Conservation (phyloP, 2,329 filamentous ascomycete species). For the Fusarium metavorans region DNA sequence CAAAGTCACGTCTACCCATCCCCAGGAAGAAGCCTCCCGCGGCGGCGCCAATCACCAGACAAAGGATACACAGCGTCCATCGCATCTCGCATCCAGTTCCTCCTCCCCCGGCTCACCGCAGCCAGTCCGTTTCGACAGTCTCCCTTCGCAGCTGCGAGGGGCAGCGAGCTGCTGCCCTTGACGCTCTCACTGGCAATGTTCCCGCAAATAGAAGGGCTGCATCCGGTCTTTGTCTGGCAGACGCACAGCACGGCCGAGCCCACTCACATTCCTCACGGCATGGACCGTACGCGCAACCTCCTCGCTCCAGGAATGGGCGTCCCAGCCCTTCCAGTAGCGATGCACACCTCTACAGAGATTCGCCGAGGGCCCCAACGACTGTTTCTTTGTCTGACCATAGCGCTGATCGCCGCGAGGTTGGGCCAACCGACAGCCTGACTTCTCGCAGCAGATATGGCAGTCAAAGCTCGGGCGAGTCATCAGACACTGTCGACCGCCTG, state of each 20-base stretch:
- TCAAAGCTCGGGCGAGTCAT: conserved; percentile 42
- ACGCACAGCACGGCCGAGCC: conserved; percentile 37
- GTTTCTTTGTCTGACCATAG: conserved; percentile 43
- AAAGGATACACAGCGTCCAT: conserved; percentile 54
- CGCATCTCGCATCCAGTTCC: conserved; percentile 54
- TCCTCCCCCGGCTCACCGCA: conserved; percentile 52
- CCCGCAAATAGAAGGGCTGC: conserved; percentile 42
- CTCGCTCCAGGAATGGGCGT: conserved; percentile 36
- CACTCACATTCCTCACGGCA: conserved; percentile 29
- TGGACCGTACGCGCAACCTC: conserved; percentile 30
- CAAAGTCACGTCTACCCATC: conserved; percentile 41
- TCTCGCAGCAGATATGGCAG: conserved; percentile 24
- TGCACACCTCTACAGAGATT: conserved; percentile 9
- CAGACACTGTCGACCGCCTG: conserved; percentile 58
- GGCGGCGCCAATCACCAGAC: conserved; percentile 46
- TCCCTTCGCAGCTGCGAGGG: conserved; percentile 61
- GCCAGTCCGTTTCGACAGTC: conserved; percentile 55
- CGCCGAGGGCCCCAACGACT: conserved; percentile 23
- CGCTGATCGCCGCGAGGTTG: conserved; percentile 23
- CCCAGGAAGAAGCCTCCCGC: conserved; percentile 30
- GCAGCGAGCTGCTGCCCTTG: conserved; percentile 48
- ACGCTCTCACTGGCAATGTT: conserved; percentile 44
- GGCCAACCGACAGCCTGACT: conserved; percentile 21
- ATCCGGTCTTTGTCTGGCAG: conserved; percentile 50
- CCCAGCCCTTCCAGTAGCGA: conserved; percentile 8